Evolutionary conservation across 1,284 basidiomycete species (phyloP).

Genomic region (Sanghuangporus weigelae): DNA sequence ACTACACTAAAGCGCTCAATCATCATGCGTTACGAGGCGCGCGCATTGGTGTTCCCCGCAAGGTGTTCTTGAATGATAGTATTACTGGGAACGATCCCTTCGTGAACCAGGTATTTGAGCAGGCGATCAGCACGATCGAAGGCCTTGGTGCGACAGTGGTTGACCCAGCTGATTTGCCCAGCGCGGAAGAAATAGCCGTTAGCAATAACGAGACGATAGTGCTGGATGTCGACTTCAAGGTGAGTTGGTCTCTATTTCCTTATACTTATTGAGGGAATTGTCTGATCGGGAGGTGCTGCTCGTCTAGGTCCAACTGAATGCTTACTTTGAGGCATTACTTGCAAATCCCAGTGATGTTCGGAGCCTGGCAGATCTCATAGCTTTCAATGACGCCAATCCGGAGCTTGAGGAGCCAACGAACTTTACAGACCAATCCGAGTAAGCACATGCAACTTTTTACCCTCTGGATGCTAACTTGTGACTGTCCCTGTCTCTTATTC

Average conservation of each 20-base stretch:
- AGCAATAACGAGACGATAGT: conserved; percentile 53
- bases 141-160: conserved; percentile 53
- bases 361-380: conserved; percentile 49
- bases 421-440: conserved; percentile 45
- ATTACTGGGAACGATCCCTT: conserved; percentile 39
- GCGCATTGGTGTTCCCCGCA: conserved; percentile 53
- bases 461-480: too few relatives aligned
- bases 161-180: conserved; percentile 58
- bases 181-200: conserved; percentile 43
- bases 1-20: conserved; percentile 49
- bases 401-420: conserved; percentile 43
- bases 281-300: background rate
- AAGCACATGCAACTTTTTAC: too few relatives aligned
- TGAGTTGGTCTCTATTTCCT: conserved; percentile 12
- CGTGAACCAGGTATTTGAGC: conserved; percentile 43
- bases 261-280: background rate
- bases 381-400: conserved; percentile 46
- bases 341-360: conserved; percentile 49
- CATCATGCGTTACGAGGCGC: conserved; percentile 46
- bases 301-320: conserved; percentile 44
- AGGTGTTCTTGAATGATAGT: conserved; percentile 39
- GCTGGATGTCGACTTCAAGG: conserved; percentile 54
- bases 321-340: conserved; percentile 38
- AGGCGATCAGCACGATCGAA: conserved; percentile 42
- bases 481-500: too few relatives aligned